Percentiles rank a stretch among this genome's conserved stretches.
These are phyloP conservation scores for Sanghuangporus baumii DNA, from an alignment of 1,284 basidiomycete genomes.

Conservation along the genomic window DNA sequence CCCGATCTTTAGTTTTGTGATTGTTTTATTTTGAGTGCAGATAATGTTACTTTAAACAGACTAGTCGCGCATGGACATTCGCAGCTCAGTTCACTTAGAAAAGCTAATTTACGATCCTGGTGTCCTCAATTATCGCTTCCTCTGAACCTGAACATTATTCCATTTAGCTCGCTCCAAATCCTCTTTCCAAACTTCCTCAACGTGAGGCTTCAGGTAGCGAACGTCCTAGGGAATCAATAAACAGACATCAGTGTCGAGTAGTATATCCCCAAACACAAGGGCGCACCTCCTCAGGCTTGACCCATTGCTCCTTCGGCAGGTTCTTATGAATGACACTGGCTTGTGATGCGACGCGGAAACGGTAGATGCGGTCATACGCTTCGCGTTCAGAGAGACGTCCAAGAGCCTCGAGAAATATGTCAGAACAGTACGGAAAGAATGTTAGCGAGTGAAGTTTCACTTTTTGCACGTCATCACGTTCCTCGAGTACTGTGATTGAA, in stretches of 20 bases:
- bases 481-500: conserved; percentile 68
- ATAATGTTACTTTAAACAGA: too few species aligned
- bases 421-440: conserved; percentile 1
- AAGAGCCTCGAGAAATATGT: conserved; percentile 58
- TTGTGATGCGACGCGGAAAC: conserved; percentile 82
- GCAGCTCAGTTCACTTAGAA: too few species aligned
- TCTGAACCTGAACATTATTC: conserved; percentile 70
- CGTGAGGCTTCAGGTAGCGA: conserved; percentile 84
- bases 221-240: conserved; percentile 57
- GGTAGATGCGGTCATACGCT: conserved; percentile 88
- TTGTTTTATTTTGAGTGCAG: too few species aligned
- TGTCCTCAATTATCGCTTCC: conserved; percentile 57
- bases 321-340: conserved; percentile 77
- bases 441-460: conserved; percentile 35
- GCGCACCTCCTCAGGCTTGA: conserved; percentile 71
- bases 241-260: not conserved
- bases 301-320: conserved; percentile 86
- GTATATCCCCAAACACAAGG: not conserved
- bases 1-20: too few species aligned
- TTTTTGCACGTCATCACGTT: conserved; percentile 81
- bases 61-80: too few species aligned
- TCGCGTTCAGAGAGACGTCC: conserved; percentile 76
- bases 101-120: too few species aligned
- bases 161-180: conserved; percentile 76
- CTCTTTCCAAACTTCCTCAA: conserved; percentile 74